These are phyloP conservation scores for Daldinia concentrica DNA, from an alignment of 495 filamentous ascomycete genomes.

Conservation along the genomic window DNA sequence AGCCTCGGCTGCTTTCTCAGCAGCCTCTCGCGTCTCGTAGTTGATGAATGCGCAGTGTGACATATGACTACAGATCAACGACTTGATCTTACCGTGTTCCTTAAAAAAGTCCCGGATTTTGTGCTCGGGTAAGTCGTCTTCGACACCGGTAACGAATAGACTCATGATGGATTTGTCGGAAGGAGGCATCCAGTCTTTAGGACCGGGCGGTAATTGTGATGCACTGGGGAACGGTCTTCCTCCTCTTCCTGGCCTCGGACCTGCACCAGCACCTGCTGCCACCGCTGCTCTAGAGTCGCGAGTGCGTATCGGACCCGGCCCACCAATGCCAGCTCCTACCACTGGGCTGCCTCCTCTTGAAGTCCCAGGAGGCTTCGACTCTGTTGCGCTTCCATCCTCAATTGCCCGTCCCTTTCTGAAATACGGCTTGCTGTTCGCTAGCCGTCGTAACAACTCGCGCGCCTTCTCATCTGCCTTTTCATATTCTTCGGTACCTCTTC, in stretches of 20 bases:
- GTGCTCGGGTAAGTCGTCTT: constrained; percentile 94
- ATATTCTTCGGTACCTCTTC: constrained; percentile 80
- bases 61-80: constrained; percentile 92
- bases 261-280: constrained; percentile 47
- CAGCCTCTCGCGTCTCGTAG: constrained; percentile 80
- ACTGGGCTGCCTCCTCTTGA: constrained; percentile 56
- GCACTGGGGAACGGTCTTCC: constrained; percentile 71
- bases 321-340: constrained; percentile 56
- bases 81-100: constrained; percentile 85
- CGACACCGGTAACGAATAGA: constrained; percentile 92
- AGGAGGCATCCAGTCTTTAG: constrained; percentile 85
- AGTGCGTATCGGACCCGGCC: constrained; percentile 75
- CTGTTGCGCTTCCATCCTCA: constrained; percentile 59
- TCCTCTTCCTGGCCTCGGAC: constrained; percentile 53
- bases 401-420: constrained; percentile 82
- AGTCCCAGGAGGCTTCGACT: constrained; percentile 53
- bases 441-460: constrained; percentile 80
- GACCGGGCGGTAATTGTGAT: constrained; percentile 77
- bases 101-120: constrained; percentile 90
- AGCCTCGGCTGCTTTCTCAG: constrained; percentile 82
- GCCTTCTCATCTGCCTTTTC: constrained; percentile 98
- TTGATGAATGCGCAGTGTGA: constrained; percentile 97
- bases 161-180: constrained; percentile 85
- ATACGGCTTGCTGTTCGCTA: constrained; percentile 93
- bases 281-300: constrained; percentile 65